Conservation (phyloP, 2,329 filamentous ascomycete genomes). For the Alternaria novae-zelandiae region DNA sequence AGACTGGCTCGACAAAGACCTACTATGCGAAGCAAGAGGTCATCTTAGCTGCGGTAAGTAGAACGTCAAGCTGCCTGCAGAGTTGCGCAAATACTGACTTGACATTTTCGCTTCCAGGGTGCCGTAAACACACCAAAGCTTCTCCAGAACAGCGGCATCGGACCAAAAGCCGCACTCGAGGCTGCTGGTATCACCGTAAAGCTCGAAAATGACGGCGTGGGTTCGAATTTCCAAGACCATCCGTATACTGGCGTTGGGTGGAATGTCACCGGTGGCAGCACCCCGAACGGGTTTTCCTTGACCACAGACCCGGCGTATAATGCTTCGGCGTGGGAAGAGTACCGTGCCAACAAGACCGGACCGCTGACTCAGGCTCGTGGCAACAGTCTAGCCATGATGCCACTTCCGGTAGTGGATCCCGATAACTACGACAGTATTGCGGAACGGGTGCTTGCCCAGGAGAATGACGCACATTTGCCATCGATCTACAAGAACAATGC, state of each 20-base stretch:
- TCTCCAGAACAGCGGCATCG: slow-evolving; percentile 47
- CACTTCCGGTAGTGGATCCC: slow-evolving; percentile 32
- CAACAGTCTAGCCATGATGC: slow-evolving; percentile 34
- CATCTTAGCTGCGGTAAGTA: slow-evolving; percentile 59
- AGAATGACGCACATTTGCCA: slow-evolving; percentile 27
- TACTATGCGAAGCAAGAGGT: slow-evolving; percentile 56
- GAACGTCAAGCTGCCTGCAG: background rate
- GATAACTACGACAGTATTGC: slow-evolving; percentile 24
- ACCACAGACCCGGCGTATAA: slow-evolving; percentile 33
- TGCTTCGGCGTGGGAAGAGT: slow-evolving; percentile 37
- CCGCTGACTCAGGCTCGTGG: slow-evolving; percentile 36
- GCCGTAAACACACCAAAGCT: slow-evolving; percentile 63
- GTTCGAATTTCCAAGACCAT: slow-evolving; percentile 46
- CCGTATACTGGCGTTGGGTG: slow-evolving; percentile 29
- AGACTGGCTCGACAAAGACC: slow-evolving; percentile 19
- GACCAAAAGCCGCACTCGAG: slow-evolving; percentile 34
- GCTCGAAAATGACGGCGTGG: slow-evolving; percentile 39
- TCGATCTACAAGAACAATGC: slow-evolving; percentile 31
- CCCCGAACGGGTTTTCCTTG: slow-evolving; percentile 29
- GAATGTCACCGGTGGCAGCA: slow-evolving; percentile 26
- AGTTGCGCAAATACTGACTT: background rate
- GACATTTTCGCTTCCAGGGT: slow-evolving; percentile 27
- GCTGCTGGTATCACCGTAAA: slow-evolving; percentile 34
- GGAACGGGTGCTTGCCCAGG: slow-evolving; percentile 13
- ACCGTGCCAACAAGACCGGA: slow-evolving; percentile 32